Evolutionary conservation across 208 protist genomes (phyloP).

Genomic region (Tritrichomonas foetus): DNA sequence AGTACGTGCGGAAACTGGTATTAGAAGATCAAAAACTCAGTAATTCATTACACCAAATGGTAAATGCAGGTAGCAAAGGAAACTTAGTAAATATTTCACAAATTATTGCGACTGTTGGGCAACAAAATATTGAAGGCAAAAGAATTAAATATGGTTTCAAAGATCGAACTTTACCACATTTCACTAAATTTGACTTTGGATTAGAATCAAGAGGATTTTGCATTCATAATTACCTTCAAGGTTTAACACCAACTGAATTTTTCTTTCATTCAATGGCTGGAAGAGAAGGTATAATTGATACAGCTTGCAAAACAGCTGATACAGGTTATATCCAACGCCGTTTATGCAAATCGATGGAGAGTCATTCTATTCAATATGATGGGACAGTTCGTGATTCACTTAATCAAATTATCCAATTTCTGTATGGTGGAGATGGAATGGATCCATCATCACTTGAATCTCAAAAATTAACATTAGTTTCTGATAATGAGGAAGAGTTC

Average conservation of each 20-base stretch:
- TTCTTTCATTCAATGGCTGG: slow-evolving; percentile 99
- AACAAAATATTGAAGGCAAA: slow-evolving; percentile 98
- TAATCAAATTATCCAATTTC: slow-evolving; percentile 80
- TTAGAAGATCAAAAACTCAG: slow-evolving; percentile 67
- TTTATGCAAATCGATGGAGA: slow-evolving; percentile 93
- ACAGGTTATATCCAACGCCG: slow-evolving; percentile 82
- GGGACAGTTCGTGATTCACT: slow-evolving; percentile 88
- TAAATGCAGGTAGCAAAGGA: slow-evolving; percentile 94
- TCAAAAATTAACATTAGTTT: slow-evolving; percentile 53
- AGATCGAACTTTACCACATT: slow-evolving; percentile 91
- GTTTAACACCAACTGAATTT: slow-evolving; percentile 96
- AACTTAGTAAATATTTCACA: slow-evolving; percentile 96
- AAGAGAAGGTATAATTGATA: slow-evolving; percentile 97
- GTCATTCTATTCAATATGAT: slow-evolving; percentile 92
- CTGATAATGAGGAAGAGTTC: slow-evolving; percentile 50
- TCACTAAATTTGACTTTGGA: slow-evolving; percentile 92
- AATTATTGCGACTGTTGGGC: slow-evolving; percentile 96
- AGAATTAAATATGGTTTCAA: slow-evolving; percentile 94
- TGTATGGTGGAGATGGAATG: slow-evolving; percentile 98
- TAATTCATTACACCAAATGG: slow-evolving; percentile 91
- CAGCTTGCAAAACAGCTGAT: slow-evolving; percentile 98
- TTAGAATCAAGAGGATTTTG: slow-evolving; percentile 93
- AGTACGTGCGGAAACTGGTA: slow-evolving; percentile 59
- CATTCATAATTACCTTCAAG: slow-evolving; percentile 90
- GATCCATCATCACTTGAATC: slow-evolving; percentile 81